Evolutionary conservation across 208 protist genomes (phyloP).

Genomic region (Acanthamoeba culbertsoni): DNA sequence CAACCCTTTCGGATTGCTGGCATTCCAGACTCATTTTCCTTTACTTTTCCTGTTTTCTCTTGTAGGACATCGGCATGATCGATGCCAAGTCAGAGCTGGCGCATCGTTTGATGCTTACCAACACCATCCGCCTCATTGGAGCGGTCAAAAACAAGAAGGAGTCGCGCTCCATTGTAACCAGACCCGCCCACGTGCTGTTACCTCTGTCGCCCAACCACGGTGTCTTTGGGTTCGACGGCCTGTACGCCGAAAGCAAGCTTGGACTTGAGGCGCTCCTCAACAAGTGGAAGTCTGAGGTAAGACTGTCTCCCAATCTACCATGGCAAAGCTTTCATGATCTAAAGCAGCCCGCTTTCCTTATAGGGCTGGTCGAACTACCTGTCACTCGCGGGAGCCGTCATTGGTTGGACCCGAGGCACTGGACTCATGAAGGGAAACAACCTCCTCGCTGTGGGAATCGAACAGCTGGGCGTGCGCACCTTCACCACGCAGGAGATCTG

Average conservation of each 20-base stretch:
- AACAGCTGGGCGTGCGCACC: conserved; percentile 78
- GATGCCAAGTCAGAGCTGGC: conserved; percentile 82
- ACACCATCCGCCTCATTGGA: conserved; percentile 82
- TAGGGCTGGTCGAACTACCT: conserved; percentile 81
- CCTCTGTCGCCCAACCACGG: conserved; percentile 86
- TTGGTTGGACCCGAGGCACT: conserved; percentile 86
- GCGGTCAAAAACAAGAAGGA: conserved; percentile 78
- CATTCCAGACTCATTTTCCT: neutral
- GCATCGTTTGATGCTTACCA: conserved; percentile 86
- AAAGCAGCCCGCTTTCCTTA: neutral
- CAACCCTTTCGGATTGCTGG: neutral
- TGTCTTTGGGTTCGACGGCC: conserved; percentile 83
- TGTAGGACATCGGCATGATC: conserved; percentile 74
- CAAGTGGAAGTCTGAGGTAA: conserved; percentile 81
- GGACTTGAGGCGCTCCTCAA: conserved; percentile 83
- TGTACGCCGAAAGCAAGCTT: conserved; percentile 86
- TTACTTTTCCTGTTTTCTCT: neutral
- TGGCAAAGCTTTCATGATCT: neutral
- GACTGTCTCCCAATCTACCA: too few species aligned
- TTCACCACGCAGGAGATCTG: conserved; percentile 84
- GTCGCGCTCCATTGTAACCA: conserved; percentile 24
- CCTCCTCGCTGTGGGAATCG: conserved; percentile 80
- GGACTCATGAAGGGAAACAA: conserved; percentile 85
- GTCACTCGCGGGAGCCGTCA: conserved; percentile 80
- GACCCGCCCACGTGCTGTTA: conserved; percentile 69